Evolutionary conservation across 352 stramenopile species (phyloP).

Genomic region (Albugo laibachii): DNA sequence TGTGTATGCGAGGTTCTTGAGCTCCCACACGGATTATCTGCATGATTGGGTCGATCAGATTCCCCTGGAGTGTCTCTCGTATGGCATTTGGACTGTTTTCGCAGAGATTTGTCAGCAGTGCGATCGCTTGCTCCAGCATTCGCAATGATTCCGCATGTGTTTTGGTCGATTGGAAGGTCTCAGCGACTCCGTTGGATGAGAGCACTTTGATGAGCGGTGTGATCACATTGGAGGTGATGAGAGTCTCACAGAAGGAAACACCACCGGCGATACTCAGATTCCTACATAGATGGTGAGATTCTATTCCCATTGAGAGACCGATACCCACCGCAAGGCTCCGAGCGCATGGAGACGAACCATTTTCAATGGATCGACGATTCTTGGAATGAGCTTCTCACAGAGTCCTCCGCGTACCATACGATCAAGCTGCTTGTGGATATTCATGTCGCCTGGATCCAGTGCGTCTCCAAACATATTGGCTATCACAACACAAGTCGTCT

Average conservation of each 20-base stretch:
- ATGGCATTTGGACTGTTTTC: constrained; percentile 66
- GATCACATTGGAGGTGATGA: constrained; percentile 56
- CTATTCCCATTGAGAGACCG: not conserved
- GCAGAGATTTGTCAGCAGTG: constrained; percentile 60
- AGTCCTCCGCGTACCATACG: constrained; percentile 59
- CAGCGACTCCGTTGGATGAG: constrained; percentile 25
- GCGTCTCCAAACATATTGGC: constrained; percentile 65
- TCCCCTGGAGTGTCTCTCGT: constrained; percentile 57
- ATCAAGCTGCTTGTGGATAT: constrained; percentile 35
- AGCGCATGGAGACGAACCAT: constrained; percentile 73
- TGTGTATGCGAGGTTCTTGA: constrained; percentile 25
- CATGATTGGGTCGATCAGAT: constrained; percentile 57
- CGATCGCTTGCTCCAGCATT: constrained; percentile 62
- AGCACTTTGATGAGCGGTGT: constrained; percentile 62
- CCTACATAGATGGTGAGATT: constrained; percentile 7
- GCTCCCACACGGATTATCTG: constrained; percentile 34
- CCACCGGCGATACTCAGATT: constrained; percentile 79
- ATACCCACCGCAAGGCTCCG: constrained; percentile 31
- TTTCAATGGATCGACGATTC: constrained; percentile 61
- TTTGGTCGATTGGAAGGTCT: constrained; percentile 32
- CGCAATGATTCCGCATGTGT: constrained; percentile 27
- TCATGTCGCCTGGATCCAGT: constrained; percentile 38
- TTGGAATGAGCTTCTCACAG: constrained; percentile 64
- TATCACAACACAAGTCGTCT: constrained; percentile 69
- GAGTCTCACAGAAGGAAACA: constrained; percentile 60